These are phyloP conservation scores for Cymbidium sinense DNA, from an alignment of 106 monocot genomes.

Conservation along the genomic window DNA sequence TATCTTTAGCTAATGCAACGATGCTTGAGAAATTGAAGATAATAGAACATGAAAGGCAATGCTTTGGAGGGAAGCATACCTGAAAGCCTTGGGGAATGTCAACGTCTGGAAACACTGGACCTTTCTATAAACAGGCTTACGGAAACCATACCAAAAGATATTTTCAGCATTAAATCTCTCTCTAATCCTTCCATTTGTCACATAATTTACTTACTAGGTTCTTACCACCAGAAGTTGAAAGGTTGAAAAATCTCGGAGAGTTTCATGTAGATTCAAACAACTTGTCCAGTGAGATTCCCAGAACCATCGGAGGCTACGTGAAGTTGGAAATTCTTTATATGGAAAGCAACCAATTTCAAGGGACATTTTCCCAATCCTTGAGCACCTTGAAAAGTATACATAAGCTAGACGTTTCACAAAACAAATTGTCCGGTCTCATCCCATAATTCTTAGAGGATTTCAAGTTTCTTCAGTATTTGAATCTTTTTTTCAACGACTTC, in stretches of 20 bases:
- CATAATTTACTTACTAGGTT: conserved; percentile 9
- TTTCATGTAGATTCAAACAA: background rate
- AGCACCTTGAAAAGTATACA: background rate
- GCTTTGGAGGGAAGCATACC: background rate
- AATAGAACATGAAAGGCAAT: background rate
- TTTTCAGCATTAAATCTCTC: background rate
- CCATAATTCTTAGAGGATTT: conserved; percentile 14
- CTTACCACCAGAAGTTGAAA: conserved; percentile 12
- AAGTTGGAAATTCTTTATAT: conserved; percentile 9
- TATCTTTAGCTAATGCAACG: background rate
- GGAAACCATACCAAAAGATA: background rate
- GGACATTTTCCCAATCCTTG: conserved; percentile 7
- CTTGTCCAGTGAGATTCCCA: conserved; percentile 11
- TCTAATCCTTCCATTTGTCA: conserved; percentile 4
- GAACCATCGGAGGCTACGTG: background rate
- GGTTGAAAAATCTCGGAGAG: background rate
- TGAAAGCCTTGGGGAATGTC: background rate
- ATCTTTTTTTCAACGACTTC: conserved; percentile 29
- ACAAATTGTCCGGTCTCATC: conserved; percentile 9
- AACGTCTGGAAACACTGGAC: background rate
- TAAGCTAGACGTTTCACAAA: conserved; percentile 13
- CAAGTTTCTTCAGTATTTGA: background rate
- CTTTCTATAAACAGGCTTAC: background rate
- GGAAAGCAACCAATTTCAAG: conserved; percentile 13
- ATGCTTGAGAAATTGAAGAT: background rate